Base-by-base conservation (phyloP, 1,284 basidiomycete genomes). In the Puccinia coronata region DNA sequence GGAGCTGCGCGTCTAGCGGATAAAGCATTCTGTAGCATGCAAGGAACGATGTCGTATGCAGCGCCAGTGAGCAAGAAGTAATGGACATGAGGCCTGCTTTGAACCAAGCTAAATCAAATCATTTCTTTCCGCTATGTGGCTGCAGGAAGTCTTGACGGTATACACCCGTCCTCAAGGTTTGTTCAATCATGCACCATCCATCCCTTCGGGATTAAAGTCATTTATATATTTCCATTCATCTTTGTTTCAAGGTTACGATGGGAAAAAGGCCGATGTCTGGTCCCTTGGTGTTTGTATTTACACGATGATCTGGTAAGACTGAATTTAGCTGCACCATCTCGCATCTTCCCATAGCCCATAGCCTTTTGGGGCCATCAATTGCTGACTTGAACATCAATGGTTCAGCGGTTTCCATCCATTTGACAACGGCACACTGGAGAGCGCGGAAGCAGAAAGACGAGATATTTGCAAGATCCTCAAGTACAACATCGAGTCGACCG, bases 21-120 rank as follows among this genome's bases (percentile, higher is more conserved):
- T 61, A 80, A 80, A 61, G 78, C 78, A 14, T 80, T 80, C 65
- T 80, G 78, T 63, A 72, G 69, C 28, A 80, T 80, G 78, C 78
- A 80, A 57, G 78, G 78, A 57, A 80, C 78, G 12, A 80, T 80
- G 78, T 80, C 78, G 1, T 80, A 80, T n/a, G 78, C 78, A 9
- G 78, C 78, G 31, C 78, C 78, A 43, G 78, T 80, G 6, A 80
- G 78, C 36, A 51, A 51, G 11, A 4, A 51, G n/a, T 11, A 11
- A 14, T 47, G 16, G 1, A 28, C 51, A 41, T 16, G 23, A 39
- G 36, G 41, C 61, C 53, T 20, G 51, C n/a, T 70, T 34, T 28
- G 34, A 20, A 36, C 41, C n/a, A 25, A 67, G 63, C 63, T 43
- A 12, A 67, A 67, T 39, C 9, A 11, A 25, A 0, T 28, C 41